Evolutionary conservation across 2,329 filamentous ascomycete species (phyloP).

Genomic region (Parastagonospora nodorum): DNA sequence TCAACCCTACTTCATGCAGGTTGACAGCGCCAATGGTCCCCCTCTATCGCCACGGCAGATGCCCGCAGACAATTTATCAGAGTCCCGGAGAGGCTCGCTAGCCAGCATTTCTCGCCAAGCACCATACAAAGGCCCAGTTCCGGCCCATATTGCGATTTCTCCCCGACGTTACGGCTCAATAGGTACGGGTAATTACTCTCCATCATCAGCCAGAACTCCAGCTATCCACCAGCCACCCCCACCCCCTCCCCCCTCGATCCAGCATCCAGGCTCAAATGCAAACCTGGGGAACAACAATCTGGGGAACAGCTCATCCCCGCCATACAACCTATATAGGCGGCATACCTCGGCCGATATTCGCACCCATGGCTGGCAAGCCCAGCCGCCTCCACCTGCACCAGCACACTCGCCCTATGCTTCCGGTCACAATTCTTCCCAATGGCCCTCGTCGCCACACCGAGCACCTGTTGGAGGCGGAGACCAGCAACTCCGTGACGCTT

Average conservation of each 20-base stretch:
- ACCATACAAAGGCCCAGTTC: constrained; percentile 77
- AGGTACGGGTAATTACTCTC: constrained; percentile 69
- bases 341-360: constrained; percentile 97
- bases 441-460: constrained; percentile 69
- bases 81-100: constrained; percentile 73
- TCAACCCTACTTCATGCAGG: constrained; percentile 50
- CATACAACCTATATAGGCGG: constrained; percentile 74
- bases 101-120: constrained; percentile 59
- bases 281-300: constrained; percentile 49
- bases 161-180: constrained; percentile 89
- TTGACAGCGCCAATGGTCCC: constrained; percentile 57
- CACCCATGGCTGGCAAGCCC: constrained; percentile 67
- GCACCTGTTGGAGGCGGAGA: constrained; percentile 55
- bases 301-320: constrained; percentile 55
- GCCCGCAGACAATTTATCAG: constrained; percentile 69
- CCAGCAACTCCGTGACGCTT: constrained; percentile 73
- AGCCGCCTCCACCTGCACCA: constrained; percentile 48
- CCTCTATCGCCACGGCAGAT: constrained; percentile 88
- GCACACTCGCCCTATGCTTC: constrained; percentile 70
- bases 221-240: constrained; percentile 63
- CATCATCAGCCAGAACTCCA: constrained; percentile 75
- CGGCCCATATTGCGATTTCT: constrained; percentile 78
- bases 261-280: constrained; percentile 64
- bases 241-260: constrained; percentile 68
- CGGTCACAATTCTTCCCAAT: constrained; percentile 64